phyloP scores from a whole-genome alignment of 2,329 filamentous ascomycete species.

The Diaporthe batatas region DNA sequence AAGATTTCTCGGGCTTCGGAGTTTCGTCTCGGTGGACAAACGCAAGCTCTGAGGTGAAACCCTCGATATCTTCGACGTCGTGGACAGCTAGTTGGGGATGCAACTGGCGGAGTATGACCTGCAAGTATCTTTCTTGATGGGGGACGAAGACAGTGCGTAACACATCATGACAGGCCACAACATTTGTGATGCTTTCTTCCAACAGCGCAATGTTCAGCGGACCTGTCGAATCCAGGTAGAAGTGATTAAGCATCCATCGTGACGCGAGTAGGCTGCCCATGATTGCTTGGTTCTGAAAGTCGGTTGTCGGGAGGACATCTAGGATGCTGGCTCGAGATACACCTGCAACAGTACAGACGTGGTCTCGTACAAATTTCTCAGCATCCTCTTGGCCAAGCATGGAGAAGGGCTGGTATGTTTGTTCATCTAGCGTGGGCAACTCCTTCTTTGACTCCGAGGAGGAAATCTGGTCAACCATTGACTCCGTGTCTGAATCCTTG shows the following conservation, averaged over 20 bases:
- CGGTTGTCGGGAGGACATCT: conserved; percentile 41
- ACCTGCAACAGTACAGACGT: background rate
- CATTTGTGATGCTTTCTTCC: conserved; percentile 3
- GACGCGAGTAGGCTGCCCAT: background rate
- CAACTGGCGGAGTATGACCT: background rate
- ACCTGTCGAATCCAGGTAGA: background rate
- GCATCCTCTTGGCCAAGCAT: conserved; percentile 3
- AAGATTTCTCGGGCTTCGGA: background rate
- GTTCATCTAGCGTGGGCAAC: background rate
- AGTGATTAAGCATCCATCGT: conserved; percentile 12
- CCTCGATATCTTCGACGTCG: conserved; percentile 13
- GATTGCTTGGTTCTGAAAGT: conserved; percentile 47
- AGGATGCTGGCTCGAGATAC: conserved; percentile 18
- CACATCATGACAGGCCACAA: background rate
- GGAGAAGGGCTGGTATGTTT: conserved; percentile 1
- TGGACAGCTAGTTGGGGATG: background rate
- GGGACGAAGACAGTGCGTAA: conserved; percentile 17
- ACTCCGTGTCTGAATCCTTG: conserved; percentile 3
- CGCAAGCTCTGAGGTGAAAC: background rate
- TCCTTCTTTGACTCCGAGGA: background rate
- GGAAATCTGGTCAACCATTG: background rate
- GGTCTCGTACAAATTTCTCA: conserved; percentile 12
- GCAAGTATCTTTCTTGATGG: conserved; percentile 1
- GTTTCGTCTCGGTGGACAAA: background rate
- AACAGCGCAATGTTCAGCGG: background rate